A percentile compares a stretch with the other conserved stretches of the same genome.
These are phyloP conservation scores for Cercophora sp. DNA, from an alignment of 495 filamentous ascomycete species.

Conservation along the genomic window DNA sequence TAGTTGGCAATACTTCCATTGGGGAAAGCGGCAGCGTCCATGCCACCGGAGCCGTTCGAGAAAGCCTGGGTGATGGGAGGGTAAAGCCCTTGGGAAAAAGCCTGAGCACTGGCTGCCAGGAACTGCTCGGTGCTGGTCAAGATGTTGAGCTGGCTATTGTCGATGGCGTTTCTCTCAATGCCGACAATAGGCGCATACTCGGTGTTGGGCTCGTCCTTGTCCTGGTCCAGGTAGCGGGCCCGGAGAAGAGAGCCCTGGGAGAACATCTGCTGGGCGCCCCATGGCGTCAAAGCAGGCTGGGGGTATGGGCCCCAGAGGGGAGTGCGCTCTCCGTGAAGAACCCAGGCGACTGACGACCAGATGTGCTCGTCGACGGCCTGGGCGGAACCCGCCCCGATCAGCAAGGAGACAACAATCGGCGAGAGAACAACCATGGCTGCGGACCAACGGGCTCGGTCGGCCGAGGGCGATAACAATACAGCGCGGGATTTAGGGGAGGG, in stretches of 20 bases:
- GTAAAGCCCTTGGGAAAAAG: conserved; percentile 44
- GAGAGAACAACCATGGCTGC: conserved; percentile 20
- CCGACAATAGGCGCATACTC: conserved; percentile 28
- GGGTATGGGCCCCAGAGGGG: conserved; percentile 16
- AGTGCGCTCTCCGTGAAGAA: conserved; percentile 41
- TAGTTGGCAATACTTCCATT: conserved; percentile 33
- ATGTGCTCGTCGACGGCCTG: conserved; percentile 33
- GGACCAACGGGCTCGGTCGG: too few relatives aligned
- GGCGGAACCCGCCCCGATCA: conserved; percentile 19
- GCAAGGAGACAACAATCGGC: conserved; percentile 5
- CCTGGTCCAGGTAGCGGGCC: conserved; percentile 31
- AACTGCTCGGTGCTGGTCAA: conserved; percentile 31
- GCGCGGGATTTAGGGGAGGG: not conserved
- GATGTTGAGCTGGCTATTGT: conserved; percentile 36
- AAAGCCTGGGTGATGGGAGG: conserved; percentile 31
- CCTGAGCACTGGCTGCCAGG: conserved; percentile 30
- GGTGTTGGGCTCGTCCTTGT: conserved; percentile 15
- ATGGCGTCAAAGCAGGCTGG: conserved; percentile 31
- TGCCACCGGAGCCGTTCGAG: conserved; percentile 26
- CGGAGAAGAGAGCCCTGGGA: conserved; percentile 33
- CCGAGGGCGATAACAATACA: too few relatives aligned
- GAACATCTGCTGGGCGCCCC: conserved; percentile 39
- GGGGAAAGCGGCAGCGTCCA: conserved; percentile 22
- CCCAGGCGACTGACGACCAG: conserved; percentile 41
- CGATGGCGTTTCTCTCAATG: conserved; percentile 32